Evolutionary conservation across 345 rosid species (phyloP).

Genomic region (Mercurialis annua): DNA sequence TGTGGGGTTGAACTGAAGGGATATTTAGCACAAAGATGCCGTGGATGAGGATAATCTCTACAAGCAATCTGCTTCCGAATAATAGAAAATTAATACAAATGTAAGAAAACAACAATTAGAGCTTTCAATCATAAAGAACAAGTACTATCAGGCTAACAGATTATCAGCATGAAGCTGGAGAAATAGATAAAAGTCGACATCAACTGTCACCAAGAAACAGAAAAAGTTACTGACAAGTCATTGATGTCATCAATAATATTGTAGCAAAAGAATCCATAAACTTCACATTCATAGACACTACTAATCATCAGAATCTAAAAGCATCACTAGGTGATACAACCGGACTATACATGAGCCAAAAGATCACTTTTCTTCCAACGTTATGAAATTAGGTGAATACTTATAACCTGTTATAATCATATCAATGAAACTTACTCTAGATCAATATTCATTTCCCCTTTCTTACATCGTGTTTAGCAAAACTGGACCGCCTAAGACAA

Average conservation of each 20-base stretch:
- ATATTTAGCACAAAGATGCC: constrained; percentile 68
- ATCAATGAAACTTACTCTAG: background rate
- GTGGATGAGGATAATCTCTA: constrained; percentile 85
- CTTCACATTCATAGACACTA: background rate
- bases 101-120: background rate
- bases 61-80: constrained; percentile 67
- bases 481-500: background rate
- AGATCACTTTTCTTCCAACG: background rate
- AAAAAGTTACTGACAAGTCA: background rate
- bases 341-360: background rate
- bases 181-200: too few relatives aligned
- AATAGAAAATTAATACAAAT: constrained; percentile 2
- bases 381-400: background rate
- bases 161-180: too few relatives aligned
- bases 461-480: too few relatives aligned
- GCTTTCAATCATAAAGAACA: background rate
- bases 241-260: background rate
- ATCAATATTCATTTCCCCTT: background rate
- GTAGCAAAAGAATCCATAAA: background rate
- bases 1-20: constrained; percentile 58
- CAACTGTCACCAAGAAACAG: too few relatives aligned
- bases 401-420: background rate
- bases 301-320: background rate
- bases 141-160: too few relatives aligned
- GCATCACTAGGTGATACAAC: background rate